A percentile compares a stretch with the other conserved stretches of the same genome.
phyloP scores from a whole-genome alignment of 2,329 filamentous ascomycete genomes.

The Coniochaeta prunicola region DNA sequence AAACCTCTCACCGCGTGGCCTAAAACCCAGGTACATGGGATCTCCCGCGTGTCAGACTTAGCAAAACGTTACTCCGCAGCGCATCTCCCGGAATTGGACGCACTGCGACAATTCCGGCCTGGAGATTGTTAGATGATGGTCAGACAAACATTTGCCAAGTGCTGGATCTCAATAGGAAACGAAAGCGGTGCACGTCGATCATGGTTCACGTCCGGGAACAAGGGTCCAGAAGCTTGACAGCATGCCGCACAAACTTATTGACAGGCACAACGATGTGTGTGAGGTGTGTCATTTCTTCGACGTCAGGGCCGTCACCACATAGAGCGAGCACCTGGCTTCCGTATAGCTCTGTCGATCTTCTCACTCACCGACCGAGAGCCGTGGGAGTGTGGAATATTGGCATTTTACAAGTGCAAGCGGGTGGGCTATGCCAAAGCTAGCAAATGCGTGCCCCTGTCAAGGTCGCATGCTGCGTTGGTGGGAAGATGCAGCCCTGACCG shows the following conservation, averaged over 20 bases:
- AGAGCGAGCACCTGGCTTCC: neutral
- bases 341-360: neutral
- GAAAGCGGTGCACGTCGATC: slow-evolving; percentile 20
- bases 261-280: slow-evolving; percentile 1
- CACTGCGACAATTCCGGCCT: neutral
- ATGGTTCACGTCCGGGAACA: slow-evolving; percentile 27
- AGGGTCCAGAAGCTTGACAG: slow-evolving; percentile 12
- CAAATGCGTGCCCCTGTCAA: slow-evolving; percentile 13
- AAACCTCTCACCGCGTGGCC: neutral
- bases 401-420: neutral
- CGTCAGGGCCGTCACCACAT: neutral
- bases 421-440: neutral
- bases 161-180: neutral
- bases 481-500: slow-evolving; percentile 34
- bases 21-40: neutral
- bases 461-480: slow-evolving; percentile 14
- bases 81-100: neutral
- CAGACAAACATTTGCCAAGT: neutral
- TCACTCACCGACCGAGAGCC: neutral
- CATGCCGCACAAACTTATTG: slow-evolving; percentile 16
- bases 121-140: neutral
- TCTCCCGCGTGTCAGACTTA: neutral
- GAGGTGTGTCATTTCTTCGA: neutral
- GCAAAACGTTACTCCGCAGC: neutral
- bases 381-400: too few relatives aligned